Evolutionary conservation across 1,284 basidiomycete genomes (phyloP), one percentile per base, ranked within the genome.

Genomic region (Melampsora americana): DNA sequence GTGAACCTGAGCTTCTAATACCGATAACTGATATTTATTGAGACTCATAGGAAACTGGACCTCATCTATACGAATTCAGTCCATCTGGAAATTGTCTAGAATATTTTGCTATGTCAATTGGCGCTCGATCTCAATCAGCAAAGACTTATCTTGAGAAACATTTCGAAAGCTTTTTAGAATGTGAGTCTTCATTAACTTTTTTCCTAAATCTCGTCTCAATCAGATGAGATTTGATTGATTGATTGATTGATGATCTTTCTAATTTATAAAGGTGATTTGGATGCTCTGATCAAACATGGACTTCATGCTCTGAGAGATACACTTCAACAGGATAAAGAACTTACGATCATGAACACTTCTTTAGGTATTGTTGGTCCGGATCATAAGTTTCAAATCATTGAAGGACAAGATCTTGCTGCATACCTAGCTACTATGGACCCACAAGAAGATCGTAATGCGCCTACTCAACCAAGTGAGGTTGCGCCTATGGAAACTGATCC

Each of bases 81-180:
- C 96, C 96, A 0, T 92, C 95, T 0, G 96, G 96, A 35, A 96
- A 93, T 82, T 93, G 93, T 67, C 97, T 95, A 83, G 96, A 99
- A 84, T 99, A 98, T 85, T 94, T 90, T 82, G 96, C 96, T 61
- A 96, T 98, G 89, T 95, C 93, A 39, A 98, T 99, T 83, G 96
- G 96, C 69, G 96, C 96, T 20, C 89, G 96, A 66, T 93, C 90
- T 83, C 96, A 99, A 85, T 95, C 92, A 80, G n/a, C n/a, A n/a
- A n/a, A n/a, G n/a, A n/a, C n/a, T n/a, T n/a, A n/a, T n/a, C n/a
- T n/a, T n/a, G n/a, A 99, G 86, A 91, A 91, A 83, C 90, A 98
- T 83, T 95, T 89, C 81, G 91, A 93, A 82, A 88, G 87, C 80
- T 98, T 99, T 82, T 86, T 86, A 32, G 89, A 92, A 82, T 89